phyloP scores from a whole-genome alignment of 2,329 filamentous ascomycete genomes.

The Furcasterigmium furcatum region DNA sequence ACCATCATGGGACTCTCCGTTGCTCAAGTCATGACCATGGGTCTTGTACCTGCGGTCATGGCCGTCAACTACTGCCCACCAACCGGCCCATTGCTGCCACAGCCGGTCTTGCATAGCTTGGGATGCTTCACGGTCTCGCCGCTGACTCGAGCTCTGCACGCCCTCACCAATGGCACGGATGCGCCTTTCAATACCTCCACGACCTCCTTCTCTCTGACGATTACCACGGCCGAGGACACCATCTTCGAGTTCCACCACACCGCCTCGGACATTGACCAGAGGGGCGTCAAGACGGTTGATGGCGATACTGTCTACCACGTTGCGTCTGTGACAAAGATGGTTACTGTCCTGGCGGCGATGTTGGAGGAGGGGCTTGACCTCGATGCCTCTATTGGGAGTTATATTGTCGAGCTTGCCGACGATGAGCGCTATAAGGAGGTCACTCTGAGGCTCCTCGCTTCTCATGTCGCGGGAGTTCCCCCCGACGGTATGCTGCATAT shows the following conservation, averaged over 20 bases:
- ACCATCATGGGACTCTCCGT: no score
- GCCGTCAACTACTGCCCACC: no score
- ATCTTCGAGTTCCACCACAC: constrained; percentile 2
- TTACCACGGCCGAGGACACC: not conserved
- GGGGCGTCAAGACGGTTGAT: constrained; percentile 21
- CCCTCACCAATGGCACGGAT: no score
- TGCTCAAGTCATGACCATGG: no score
- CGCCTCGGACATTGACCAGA: not conserved
- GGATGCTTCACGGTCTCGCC: no score
- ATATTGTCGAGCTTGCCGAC: constrained; percentile 15
- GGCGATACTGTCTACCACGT: constrained; percentile 38
- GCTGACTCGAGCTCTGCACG: no score
- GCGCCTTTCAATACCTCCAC: not conserved
- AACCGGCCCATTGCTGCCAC: no score
- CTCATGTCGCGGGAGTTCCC: constrained; percentile 11
- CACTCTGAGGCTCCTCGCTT: constrained; percentile 12
- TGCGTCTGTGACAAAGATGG: constrained; percentile 38
- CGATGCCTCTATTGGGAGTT: constrained; percentile 2
- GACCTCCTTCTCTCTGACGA: not conserved
- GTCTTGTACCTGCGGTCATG: no score
- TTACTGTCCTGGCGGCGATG: constrained; percentile 30
- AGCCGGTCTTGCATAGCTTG: no score
- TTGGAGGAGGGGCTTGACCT: constrained; percentile 18
- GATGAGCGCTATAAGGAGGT: constrained; percentile 21
- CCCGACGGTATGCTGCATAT: constrained; percentile 8